These are phyloP conservation scores for Yarrowia sp. DNA, from an alignment of 805 yeast species.

Conservation along the genomic window DNA sequence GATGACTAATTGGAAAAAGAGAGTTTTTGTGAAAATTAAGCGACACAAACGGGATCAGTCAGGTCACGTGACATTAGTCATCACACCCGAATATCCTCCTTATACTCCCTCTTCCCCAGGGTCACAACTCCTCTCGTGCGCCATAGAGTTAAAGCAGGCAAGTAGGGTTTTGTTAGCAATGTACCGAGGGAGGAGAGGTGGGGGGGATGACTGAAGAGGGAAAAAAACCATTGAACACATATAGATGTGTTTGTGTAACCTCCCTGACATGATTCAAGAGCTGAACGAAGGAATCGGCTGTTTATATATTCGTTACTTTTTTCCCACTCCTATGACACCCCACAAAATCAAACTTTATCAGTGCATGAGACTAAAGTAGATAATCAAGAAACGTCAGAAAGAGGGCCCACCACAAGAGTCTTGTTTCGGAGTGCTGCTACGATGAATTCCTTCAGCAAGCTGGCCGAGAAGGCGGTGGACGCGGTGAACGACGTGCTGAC, in stretches of 20 bases:
- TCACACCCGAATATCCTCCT: too few species aligned
- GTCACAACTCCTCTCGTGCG: too few species aligned
- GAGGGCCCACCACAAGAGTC: too few species aligned
- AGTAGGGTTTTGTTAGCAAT: constrained; percentile 33
- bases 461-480: constrained; percentile 11
- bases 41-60: too few species aligned
- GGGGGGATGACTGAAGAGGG: too few species aligned
- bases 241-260: too few species aligned
- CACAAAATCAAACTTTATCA: constrained; percentile 32
- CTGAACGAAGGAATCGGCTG: too few species aligned
- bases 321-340: not conserved
- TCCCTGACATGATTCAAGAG: too few species aligned
- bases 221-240: too few species aligned
- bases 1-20: not conserved
- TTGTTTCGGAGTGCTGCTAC: not conserved
- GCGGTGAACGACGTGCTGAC: constrained; percentile 45
- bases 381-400: constrained; percentile 3
- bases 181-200: constrained; percentile 4
- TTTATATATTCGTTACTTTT: too few species aligned
- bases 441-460: constrained; percentile 24
- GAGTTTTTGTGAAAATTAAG: not conserved
- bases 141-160: constrained; percentile 9
- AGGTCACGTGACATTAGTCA: not conserved
- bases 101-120: too few species aligned
- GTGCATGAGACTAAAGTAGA: constrained; percentile 30